Conservation (phyloP, 805 yeast species). For the Schwanniomyces vanrijiae region DNA sequence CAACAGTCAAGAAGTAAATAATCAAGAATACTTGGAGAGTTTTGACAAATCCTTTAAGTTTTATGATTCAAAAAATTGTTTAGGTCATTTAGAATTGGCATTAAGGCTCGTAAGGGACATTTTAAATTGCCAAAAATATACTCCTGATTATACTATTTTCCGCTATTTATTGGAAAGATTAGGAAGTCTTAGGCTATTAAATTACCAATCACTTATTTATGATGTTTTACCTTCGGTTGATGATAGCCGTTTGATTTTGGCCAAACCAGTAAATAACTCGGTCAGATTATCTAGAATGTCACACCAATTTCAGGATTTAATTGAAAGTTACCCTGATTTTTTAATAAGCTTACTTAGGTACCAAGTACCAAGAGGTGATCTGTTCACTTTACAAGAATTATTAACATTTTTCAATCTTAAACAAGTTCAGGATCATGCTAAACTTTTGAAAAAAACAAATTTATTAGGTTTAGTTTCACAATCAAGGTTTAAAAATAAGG, state of each 20-base stretch:
- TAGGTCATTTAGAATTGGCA: slow-evolving; percentile 12
- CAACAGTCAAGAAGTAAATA: slow-evolving; percentile 10
- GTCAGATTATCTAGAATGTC: slow-evolving; percentile 11
- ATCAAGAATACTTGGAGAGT: slow-evolving; percentile 19
- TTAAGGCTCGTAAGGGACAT: slow-evolving; percentile 9
- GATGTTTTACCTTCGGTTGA: slow-evolving; percentile 23
- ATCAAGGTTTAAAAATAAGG: slow-evolving; percentile 17
- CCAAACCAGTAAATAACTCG: slow-evolving; percentile 8
- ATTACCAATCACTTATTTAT: slow-evolving; percentile 28
- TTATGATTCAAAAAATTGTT: slow-evolving; percentile 8
- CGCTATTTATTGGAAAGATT: slow-evolving; percentile 24
- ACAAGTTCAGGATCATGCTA: slow-evolving; percentile 22
- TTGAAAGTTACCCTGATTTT: slow-evolving; percentile 31
- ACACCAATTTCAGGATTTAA: slow-evolving; percentile 20
- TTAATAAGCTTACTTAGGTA: slow-evolving; percentile 25
- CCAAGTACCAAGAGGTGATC: slow-evolving; percentile 19
- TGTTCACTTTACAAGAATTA: slow-evolving; percentile 19
- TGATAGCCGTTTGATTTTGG: slow-evolving; percentile 19
- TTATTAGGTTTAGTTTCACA: slow-evolving; percentile 24
- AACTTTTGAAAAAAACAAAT: slow-evolving; percentile 15
- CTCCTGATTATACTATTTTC: slow-evolving; percentile 26
- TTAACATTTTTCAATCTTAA: slow-evolving; percentile 25
- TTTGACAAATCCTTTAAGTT: slow-evolving; percentile 16
- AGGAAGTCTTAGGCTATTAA: slow-evolving; percentile 17
- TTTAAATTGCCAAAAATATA: slow-evolving; percentile 10